Evolutionary conservation across 768 basidiomycete genomes (phyloP).

Genomic region (Cyclocybe cylindracea): DNA sequence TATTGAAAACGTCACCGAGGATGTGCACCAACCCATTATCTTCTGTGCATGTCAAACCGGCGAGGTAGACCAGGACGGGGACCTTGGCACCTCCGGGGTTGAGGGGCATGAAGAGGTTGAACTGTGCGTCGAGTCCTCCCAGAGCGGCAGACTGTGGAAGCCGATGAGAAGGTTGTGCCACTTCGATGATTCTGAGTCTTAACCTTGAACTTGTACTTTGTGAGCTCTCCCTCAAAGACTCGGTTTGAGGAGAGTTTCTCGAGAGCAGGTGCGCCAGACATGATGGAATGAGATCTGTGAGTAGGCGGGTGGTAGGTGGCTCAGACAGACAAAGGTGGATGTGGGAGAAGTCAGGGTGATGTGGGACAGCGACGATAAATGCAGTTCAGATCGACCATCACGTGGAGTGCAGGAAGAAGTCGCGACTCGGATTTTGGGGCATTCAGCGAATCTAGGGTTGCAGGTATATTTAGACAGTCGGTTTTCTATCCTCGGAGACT

Average conservation of each 20-base stretch:
- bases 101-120: conserved; percentile 88
- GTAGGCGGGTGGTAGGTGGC: background rate
- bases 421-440: background rate
- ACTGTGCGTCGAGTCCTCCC: conserved; percentile 68
- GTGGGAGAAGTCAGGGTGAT: background rate
- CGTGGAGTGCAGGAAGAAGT: conserved; percentile 8
- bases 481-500: too few relatives aligned
- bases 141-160: conserved; percentile 61
- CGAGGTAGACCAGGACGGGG: conserved; percentile 80
- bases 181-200: background rate
- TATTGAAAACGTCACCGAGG: background rate
- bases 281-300: background rate
- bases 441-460: background rate
- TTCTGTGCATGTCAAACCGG: conserved; percentile 89
- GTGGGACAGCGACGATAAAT: conserved; percentile 5
- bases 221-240: conserved; percentile 76
- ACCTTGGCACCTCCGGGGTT: conserved; percentile 51
- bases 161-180: too few relatives aligned
- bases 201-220: conserved; percentile 86
- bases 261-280: conserved; percentile 33
- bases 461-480: background rate
- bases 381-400: conserved; percentile 13
- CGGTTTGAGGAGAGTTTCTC: conserved; percentile 77
- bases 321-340: conserved; percentile 5
- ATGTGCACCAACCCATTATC: conserved; percentile 75